Evolutionary conservation across 2,329 filamentous ascomycete species (phyloP), one percentile per base, ranked within the genome.

Genomic region (Emericellopsis atlantica): DNA sequence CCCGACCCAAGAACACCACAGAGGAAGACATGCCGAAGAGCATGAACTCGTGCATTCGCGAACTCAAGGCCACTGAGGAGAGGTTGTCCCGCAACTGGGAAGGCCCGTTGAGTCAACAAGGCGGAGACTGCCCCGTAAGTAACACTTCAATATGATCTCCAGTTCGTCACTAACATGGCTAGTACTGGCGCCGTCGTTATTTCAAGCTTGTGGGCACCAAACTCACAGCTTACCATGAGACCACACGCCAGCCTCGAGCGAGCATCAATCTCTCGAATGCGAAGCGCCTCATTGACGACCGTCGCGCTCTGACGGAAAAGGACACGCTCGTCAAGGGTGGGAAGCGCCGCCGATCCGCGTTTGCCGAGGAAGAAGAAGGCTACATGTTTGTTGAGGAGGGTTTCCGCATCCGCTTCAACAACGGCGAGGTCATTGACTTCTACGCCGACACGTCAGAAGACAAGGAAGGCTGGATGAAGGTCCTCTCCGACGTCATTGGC

Each of bases 311-410:
- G 37, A 86, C 81, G 6, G 84, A 95, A 53, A 88, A 85, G 49
- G 86, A 93, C 55, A 86, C 81, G 1, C 79, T 74, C 12, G 83
- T 81, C 43, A 84, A 80, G 56, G 76, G 75, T 47, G 85, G 87
- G 42, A 81, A 79, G 50, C 83, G 92, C 35, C 83, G 92, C 42
- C 88, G 93, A 59, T 95, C 89, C 29, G 92, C 86, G 10, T 98
- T 98, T 59, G 89, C 90, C 2, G 92, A 96, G 61, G 92, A 98
- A 49, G 92, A 98, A 63, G 92, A 98, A 58, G 92, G 92, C 34
- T 98, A 98, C 69, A 95, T 95, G 84, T 98, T 98, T 59, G 90
- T 98, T 40, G 92, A 98, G 60, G 92, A 98, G 59, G 92, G 92
- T 3, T 98, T 98, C 81, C 86, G 92, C 33, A 94, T 98, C 58